Evolutionary conservation across 106 monocot species (phyloP), one percentile per base, ranked within the genome.

Genomic region (Dioscorea zingiberensis): DNA sequence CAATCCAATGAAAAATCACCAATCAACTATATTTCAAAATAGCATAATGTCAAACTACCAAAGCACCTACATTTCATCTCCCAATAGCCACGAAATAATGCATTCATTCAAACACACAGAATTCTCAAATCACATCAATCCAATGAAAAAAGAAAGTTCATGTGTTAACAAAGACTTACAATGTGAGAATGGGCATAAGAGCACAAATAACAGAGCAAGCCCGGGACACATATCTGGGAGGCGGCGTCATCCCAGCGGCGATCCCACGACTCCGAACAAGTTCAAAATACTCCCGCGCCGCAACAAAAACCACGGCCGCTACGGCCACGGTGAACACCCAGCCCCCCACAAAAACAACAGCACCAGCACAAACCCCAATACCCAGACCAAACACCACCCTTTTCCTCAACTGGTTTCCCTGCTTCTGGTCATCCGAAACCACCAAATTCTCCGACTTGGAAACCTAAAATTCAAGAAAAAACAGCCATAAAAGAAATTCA

Each of bases 201-300:
- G 82, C 69, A 54, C 87, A 94, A 27, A 94, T 87, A 44, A 83
- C 80, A 2, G 82, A 87, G 72, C 94, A 91, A 66, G 81, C 83
- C 51, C 91, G 74, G 3, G 94, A 87, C 9, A 94, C 90, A 48
- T 83, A 91, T 83, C 87, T 75, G 7, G 94, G 94, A 38, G 94
- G 94, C 27, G 94, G 90, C n/a, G 85, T 78, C 80, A 87, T 91
- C 68, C 91, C 91, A 9, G 60, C 74, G 13, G 87, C 68, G 14
- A 90, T 87, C 22, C 87, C 90, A 44, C 74, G 80, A 47, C 94
- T 91, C 54, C 91, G 70, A 26, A 94, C 94, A 64, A 94, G 49
- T 26, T 71, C 91, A 62, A 94, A 94, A 59, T 87, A 94, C 74
- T 94, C 94, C 15, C 91, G 57, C 1, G 94, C 72, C 3, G 68